Evolutionary conservation across 176 grass and related monocot genomes (phyloP).

Genomic region (Carex pumila): DNA sequence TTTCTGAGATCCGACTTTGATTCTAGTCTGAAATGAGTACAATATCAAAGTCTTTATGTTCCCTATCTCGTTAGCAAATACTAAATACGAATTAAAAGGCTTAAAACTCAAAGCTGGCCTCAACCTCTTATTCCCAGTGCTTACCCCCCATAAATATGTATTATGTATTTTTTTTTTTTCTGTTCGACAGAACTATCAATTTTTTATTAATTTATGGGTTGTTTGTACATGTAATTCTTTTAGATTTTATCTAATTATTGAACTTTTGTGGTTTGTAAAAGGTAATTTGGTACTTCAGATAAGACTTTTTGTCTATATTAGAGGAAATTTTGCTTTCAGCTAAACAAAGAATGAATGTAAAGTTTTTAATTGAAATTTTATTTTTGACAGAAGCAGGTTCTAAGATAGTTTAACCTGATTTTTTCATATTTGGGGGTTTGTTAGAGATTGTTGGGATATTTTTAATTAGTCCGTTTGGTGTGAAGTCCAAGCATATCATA

Average conservation of each 20-base stretch:
- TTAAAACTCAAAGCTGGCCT: background rate
- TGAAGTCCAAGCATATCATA: background rate
- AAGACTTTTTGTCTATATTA: background rate
- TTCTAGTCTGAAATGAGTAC: background rate
- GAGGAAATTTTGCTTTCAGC: background rate
- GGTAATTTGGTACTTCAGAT: background rate
- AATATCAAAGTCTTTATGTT: background rate
- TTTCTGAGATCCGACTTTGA: background rate
- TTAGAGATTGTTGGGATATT: background rate
- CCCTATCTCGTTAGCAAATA: background rate
- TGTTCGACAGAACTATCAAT: background rate
- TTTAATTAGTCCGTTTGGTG: background rate
- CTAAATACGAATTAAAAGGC: background rate
- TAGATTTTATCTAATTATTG: background rate
- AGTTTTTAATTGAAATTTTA: background rate
- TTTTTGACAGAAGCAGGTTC: background rate
- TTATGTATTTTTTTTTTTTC: background rate
- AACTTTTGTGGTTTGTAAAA: background rate
- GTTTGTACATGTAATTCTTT: background rate
- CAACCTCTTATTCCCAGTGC: background rate
- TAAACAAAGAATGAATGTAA: background rate
- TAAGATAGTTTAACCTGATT: background rate
- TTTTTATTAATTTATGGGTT: background rate
- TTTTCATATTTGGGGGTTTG: background rate
- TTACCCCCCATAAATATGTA: background rate